phyloP scores from a whole-genome alignment of 73 alveolate species.

The Paramecium pentaurelia region DNA sequence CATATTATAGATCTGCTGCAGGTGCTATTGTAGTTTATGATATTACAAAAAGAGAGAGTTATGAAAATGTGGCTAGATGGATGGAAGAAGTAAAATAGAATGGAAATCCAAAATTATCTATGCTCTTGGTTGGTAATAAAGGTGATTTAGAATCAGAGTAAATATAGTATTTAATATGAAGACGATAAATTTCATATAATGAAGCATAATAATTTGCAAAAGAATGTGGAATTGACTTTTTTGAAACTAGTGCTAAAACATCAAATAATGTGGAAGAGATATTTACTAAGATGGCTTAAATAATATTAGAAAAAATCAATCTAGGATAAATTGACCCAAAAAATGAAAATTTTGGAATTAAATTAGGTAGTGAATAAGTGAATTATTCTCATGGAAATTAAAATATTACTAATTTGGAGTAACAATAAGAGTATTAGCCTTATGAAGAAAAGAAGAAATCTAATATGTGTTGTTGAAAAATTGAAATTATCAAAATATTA shows the following conservation, averaged over 20 bases:
- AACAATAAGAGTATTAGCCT: neutral
- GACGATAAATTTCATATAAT: constrained; percentile 57
- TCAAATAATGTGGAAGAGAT: constrained; percentile 66
- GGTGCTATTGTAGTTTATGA: constrained; percentile 72
- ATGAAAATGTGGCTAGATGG: constrained; percentile 65
- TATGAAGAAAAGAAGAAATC: neutral
- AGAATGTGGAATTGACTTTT: constrained; percentile 56
- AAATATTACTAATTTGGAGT: neutral
- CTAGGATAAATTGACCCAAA: constrained; percentile 54
- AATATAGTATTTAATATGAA: neutral
- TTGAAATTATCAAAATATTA: neutral
- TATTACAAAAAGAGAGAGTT: constrained; percentile 63
- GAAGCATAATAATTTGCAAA: constrained; percentile 69
- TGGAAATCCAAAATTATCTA: constrained; percentile 65
- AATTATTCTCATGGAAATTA: neutral
- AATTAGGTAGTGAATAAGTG: constrained; percentile 42
- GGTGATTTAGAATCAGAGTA: constrained; percentile 3
- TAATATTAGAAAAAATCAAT: constrained; percentile 44
- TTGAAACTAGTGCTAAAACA: constrained; percentile 68
- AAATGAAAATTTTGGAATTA: constrained; percentile 48
- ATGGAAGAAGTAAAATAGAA: constrained; percentile 65
- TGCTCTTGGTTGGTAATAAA: constrained; percentile 24
- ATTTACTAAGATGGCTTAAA: constrained; percentile 40
- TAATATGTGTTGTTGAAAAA: neutral
- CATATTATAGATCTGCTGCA: constrained; percentile 64